phyloP scores from a whole-genome alignment of 495 filamentous ascomycete species.

The Trichoderma virens region DNA sequence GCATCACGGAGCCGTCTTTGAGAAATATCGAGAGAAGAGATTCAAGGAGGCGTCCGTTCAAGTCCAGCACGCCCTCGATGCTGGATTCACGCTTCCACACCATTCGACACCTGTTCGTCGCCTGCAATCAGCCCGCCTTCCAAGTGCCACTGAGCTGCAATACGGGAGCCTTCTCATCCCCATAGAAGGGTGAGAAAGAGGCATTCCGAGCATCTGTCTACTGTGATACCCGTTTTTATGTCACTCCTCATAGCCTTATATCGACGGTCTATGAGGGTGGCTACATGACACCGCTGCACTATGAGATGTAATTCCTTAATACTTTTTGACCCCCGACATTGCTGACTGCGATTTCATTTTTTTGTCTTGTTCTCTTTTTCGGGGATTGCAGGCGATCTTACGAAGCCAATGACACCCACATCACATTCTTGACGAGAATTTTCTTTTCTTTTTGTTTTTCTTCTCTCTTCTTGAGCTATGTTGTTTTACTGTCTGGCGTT shows the following conservation, averaged over 20 bases:
- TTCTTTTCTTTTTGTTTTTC: neutral
- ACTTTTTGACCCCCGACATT: neutral
- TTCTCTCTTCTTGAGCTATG: constrained; percentile 14
- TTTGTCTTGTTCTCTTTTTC: neutral
- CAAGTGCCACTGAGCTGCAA: constrained; percentile 11
- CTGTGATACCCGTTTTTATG: neutral
- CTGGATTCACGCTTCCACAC: constrained; percentile 39
- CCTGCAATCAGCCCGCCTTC: neutral
- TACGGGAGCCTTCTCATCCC: constrained; percentile 27
- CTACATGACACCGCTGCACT: neutral
- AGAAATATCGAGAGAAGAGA: constrained; percentile 79
- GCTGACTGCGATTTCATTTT: neutral
- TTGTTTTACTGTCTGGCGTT: neutral
- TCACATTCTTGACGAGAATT: constrained; percentile 12
- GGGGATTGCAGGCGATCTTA: constrained; percentile 7
- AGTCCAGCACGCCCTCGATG: constrained; percentile 63
- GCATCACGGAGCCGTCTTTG: constrained; percentile 80
- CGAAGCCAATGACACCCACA: neutral
- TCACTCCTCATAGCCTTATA: neutral
- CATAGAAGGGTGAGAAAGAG: constrained; percentile 20
- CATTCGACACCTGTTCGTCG: constrained; percentile 14
- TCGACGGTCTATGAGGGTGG: neutral
- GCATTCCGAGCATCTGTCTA: neutral
- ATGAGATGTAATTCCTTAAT: neutral
- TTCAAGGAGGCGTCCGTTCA: constrained; percentile 77